Percentiles rank a stretch among this genome's conserved stretches.
Evolutionary conservation across 2,329 filamentous ascomycete genomes (phyloP).

Genomic region (Phoma herbarum): DNA sequence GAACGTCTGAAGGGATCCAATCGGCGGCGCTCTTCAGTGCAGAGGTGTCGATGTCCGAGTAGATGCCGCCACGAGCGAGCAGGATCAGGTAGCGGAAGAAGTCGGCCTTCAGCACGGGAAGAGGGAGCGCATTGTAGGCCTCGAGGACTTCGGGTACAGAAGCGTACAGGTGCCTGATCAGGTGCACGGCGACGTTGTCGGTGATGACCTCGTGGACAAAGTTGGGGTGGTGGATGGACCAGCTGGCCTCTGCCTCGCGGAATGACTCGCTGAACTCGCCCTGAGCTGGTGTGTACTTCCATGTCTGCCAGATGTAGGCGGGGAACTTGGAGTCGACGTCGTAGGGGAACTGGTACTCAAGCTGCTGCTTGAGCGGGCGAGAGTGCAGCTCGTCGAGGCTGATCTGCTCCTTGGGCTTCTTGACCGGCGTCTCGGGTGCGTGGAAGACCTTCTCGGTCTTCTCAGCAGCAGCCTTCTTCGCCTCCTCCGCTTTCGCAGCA

Average conservation of each 20-base stretch:
- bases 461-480: conserved; percentile 21
- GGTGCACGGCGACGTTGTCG: conserved; percentile 82
- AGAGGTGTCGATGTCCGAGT: conserved; percentile 83
- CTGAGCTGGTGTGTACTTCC: conserved; percentile 85
- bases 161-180: conserved; percentile 87
- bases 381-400: conserved; percentile 73
- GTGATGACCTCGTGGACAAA: conserved; percentile 98
- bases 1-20: conserved; percentile 84
- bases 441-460: conserved; percentile 41
- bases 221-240: conserved; percentile 84
- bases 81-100: conserved; percentile 75
- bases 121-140: conserved; percentile 59
- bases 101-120: conserved; percentile 67
- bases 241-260: conserved; percentile 85
- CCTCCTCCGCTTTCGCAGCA: conserved; percentile 22
- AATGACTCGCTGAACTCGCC: conserved; percentile 77
- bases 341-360: conserved; percentile 94
- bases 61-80: conserved; percentile 80
- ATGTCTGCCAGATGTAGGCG: conserved; percentile 99
- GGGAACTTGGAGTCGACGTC: conserved; percentile 89
- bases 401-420: conserved; percentile 65
- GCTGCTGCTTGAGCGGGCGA: conserved; percentile 78
- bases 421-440: conserved; percentile 41
- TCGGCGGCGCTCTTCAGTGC: conserved; percentile 83
- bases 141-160: conserved; percentile 63